Percentiles rank a stretch among this genome's conserved stretches.
Conservation (phyloP, 768 basidiomycete genomes). For the Mycena albidolilacea region DNA sequence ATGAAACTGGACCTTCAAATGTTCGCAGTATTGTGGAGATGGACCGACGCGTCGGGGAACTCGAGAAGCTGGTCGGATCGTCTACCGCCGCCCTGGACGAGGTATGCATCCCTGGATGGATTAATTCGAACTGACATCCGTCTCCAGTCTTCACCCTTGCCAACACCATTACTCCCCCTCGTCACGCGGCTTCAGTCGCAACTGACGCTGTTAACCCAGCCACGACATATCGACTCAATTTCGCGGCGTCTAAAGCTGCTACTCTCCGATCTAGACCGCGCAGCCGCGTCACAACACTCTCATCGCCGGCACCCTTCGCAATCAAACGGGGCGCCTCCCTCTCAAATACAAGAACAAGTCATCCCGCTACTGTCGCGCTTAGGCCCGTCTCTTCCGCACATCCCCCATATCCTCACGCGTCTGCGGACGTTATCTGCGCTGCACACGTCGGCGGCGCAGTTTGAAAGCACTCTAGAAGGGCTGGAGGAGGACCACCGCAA, state of each 20-base stretch:
- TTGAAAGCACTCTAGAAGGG: slow-evolving; percentile 74
- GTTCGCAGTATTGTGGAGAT: slow-evolving; percentile 76
- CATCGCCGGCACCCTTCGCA: slow-evolving; percentile 64
- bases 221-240: slow-evolving; percentile 95
- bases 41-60: slow-evolving; percentile 85
- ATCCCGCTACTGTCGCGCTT: slow-evolving; percentile 80
- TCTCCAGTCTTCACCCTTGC: slow-evolving; percentile 75
- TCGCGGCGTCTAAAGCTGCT: slow-evolving; percentile 94
- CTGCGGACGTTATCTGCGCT: slow-evolving; percentile 87
- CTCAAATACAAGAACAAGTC: slow-evolving; percentile 69
- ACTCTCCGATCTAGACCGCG: slow-evolving; percentile 92
- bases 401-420: slow-evolving; percentile 92
- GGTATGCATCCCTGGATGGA: slow-evolving; percentile 58
- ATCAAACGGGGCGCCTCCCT: slow-evolving; percentile 47
- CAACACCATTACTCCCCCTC: slow-evolving; percentile 86
- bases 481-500: slow-evolving; percentile 83
- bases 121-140: slow-evolving; percentile 1
- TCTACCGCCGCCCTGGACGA: slow-evolving; percentile 87
- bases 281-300: slow-evolving; percentile 66
- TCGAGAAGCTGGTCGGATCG: slow-evolving; percentile 89
- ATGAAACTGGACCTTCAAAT: slow-evolving; percentile 52
- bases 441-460: slow-evolving; percentile 86
- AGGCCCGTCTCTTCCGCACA: slow-evolving; percentile 81
- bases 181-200: slow-evolving; percentile 89
- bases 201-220: slow-evolving; percentile 91